A percentile compares a stretch with the other conserved stretches of the same genome.
Evolutionary conservation across 345 rosid genomes (phyloP).

Genomic region (Ailanthus altissimus): DNA sequence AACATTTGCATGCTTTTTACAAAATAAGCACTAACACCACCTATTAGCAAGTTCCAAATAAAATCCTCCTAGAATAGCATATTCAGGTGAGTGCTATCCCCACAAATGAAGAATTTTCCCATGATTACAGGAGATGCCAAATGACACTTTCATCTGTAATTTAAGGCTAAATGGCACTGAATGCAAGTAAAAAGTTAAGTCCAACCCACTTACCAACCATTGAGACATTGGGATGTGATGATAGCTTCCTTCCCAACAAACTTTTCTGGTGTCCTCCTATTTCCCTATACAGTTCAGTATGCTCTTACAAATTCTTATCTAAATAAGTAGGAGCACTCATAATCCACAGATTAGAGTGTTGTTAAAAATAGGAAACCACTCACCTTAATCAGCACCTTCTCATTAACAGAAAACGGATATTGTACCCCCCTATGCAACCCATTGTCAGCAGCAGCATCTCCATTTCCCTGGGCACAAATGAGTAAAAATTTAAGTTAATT

Average conservation of each 20-base stretch:
- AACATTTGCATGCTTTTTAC: not conserved
- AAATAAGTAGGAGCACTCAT: slow-evolving; percentile 5
- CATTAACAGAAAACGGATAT: slow-evolving; percentile 88
- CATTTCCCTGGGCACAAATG: slow-evolving; percentile 62
- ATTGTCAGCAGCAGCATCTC: slow-evolving; percentile 61
- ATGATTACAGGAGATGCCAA: too few species aligned
- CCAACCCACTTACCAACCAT: slow-evolving; percentile 78
- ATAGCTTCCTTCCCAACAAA: slow-evolving; percentile 98
- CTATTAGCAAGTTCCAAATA: not conserved
- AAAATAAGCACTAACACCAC: not conserved
- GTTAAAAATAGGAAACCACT: slow-evolving; percentile 7
- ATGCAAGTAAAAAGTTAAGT: not conserved
- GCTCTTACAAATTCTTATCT: slow-evolving; percentile 15
- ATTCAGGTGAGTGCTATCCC: not conserved
- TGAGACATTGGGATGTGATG: slow-evolving; percentile 94
- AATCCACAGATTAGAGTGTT: not conserved
- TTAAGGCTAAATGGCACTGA: not conserved
- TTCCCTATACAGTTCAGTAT: slow-evolving; percentile 63
- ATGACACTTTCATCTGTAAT: not conserved
- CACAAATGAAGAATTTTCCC: not conserved
- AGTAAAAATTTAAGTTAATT: not conserved
- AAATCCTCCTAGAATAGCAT: not conserved
- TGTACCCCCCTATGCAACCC: slow-evolving; percentile 74
- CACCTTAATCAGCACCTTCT: slow-evolving; percentile 95
- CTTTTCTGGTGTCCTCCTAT: slow-evolving; percentile 90